Conservation (phyloP, 2,329 filamentous ascomycete species). For the Alternaria ventricosa region DNA sequence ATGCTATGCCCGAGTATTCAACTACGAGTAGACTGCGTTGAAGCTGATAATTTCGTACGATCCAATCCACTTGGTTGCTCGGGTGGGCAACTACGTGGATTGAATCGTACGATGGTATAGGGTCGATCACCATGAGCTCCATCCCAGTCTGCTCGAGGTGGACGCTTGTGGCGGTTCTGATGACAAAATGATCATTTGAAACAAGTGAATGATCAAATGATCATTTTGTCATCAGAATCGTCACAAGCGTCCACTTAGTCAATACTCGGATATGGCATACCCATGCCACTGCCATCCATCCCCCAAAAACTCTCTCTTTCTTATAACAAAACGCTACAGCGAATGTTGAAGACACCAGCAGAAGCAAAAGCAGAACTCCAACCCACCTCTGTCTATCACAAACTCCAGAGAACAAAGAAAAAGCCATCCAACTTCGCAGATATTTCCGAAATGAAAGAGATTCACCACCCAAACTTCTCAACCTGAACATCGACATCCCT, state of each 20-base stretch:
- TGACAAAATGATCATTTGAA: background rate
- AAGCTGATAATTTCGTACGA: background rate
- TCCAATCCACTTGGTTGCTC: background rate
- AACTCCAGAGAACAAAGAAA: background rate
- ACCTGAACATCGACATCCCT: slow-evolving; percentile 61
- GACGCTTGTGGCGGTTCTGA: background rate
- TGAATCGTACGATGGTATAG: background rate
- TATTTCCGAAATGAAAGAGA: background rate
- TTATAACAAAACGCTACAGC: background rate
- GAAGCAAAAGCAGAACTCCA: background rate
- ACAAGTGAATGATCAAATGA: background rate
- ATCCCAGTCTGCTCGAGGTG: background rate
- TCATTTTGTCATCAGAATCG: background rate
- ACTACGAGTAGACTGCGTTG: background rate
- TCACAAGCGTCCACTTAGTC: background rate
- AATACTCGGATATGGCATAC: background rate
- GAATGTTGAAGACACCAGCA: background rate
- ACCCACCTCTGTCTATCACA: background rate
- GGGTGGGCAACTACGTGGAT: background rate
- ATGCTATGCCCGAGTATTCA: background rate
- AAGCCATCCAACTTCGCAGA: background rate
- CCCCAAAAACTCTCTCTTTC: background rate
- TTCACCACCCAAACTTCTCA: slow-evolving; percentile 74
- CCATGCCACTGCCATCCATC: background rate
- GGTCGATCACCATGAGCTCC: background rate